Conservation (phyloP, 139 green algal genomes). For the Haematococcus sp. region DNA sequence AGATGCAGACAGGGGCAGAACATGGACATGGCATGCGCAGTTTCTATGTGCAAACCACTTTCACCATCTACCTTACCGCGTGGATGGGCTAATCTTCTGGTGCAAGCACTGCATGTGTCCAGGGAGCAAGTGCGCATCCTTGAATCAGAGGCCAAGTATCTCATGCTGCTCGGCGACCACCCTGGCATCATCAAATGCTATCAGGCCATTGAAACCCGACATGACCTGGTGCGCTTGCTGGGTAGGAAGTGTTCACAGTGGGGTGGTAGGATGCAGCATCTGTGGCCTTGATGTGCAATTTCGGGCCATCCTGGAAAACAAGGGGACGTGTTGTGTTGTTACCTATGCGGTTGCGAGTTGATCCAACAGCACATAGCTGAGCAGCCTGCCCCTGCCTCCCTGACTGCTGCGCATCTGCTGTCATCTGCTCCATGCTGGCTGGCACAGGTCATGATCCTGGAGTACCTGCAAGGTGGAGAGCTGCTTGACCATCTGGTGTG, state of each 20-base stretch:
- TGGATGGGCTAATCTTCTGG: not conserved
- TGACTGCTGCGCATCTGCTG: not conserved
- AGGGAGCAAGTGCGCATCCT: slow-evolving; percentile 25
- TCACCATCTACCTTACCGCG: not conserved
- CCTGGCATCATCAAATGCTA: slow-evolving; percentile 34
- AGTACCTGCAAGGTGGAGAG: slow-evolving; percentile 44
- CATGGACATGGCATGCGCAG: not conserved
- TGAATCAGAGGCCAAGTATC: slow-evolving; percentile 23
- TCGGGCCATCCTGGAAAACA: not conserved
- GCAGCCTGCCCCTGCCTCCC: not conserved
- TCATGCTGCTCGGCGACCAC: slow-evolving; percentile 40
- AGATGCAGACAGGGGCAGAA: not conserved
- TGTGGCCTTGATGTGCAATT: not conserved
- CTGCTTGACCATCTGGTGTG: slow-evolving; percentile 43
- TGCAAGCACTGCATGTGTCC: not conserved
- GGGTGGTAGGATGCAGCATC: not conserved
- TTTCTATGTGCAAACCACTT: not conserved
- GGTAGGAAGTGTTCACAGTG: no score
- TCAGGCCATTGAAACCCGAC: slow-evolving; percentile 35
- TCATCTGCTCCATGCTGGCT: not conserved
- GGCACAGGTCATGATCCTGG: slow-evolving; percentile 44
- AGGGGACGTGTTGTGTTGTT: not conserved
- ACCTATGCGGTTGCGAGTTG: not conserved
- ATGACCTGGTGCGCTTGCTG: slow-evolving; percentile 45
- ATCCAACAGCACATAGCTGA: not conserved